phyloP scores from a whole-genome alignment of 1,284 basidiomycete species.

The Coriolopsis trogii region DNA sequence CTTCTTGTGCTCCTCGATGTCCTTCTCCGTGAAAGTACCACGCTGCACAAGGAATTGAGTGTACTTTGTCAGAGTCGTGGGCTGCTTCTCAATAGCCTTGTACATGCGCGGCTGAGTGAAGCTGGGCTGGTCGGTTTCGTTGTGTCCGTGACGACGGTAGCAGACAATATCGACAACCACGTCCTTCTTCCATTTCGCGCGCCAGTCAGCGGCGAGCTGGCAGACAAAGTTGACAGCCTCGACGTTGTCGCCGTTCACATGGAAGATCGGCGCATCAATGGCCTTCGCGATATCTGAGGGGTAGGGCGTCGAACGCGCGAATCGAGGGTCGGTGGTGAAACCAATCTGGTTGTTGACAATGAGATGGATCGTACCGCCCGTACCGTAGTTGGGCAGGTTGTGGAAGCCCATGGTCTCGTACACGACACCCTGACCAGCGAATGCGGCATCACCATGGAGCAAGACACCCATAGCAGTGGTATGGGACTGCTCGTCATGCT shows the following conservation, averaged over 20 bases:
- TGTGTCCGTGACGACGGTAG: constrained; percentile 98
- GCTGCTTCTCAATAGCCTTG: constrained; percentile 94
- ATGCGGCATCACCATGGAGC: constrained; percentile 98
- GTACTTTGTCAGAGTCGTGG: constrained; percentile 91
- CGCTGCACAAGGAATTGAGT: constrained; percentile 90
- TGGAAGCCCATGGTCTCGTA: constrained; percentile 99
- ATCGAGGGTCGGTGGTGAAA: constrained; percentile 98
- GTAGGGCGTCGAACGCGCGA: constrained; percentile 97
- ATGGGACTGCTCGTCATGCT: constrained; percentile 80
- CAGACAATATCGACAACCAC: constrained; percentile 99
- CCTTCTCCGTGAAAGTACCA: constrained; percentile 92
- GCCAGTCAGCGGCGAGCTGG: constrained; percentile 97
- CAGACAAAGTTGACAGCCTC: constrained; percentile 99
- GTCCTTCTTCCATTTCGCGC: constrained; percentile 98
- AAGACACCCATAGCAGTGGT: constrained; percentile 91
- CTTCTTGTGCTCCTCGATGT: constrained; percentile 98
- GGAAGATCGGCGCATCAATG: constrained; percentile 99
- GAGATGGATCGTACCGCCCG: constrained; percentile 97
- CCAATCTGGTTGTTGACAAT: constrained; percentile 99
- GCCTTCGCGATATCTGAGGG: constrained; percentile 99
- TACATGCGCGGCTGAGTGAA: constrained; percentile 99
- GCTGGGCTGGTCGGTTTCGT: constrained; percentile 98
- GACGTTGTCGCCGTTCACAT: constrained; percentile 98
- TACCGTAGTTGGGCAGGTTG: constrained; percentile 93
- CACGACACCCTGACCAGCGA: constrained; percentile 97